Conservation (phyloP, 1,284 basidiomycete genomes). For the Microbotryomycetes sp. region DNA sequence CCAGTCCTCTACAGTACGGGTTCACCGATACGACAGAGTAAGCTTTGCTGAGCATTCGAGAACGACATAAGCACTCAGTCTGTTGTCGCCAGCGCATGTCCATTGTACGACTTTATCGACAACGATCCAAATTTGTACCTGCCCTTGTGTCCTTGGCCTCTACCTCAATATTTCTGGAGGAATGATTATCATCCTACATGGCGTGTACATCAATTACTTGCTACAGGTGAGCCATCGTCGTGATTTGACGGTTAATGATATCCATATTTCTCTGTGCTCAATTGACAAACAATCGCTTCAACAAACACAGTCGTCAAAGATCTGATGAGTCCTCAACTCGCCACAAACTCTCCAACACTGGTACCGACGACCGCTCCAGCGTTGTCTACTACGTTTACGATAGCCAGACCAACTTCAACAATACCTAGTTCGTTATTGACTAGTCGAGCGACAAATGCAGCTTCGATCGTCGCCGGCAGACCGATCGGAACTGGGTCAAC, state of each 20-base stretch:
- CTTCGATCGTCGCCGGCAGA: not conserved
- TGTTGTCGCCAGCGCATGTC: not conserved
- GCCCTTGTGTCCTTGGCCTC: conserved; percentile 1
- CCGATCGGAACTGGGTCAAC: not conserved
- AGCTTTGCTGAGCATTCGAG: not conserved
- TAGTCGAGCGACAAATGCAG: not conserved
- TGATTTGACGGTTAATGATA: not conserved
- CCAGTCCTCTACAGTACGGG: conserved; percentile 3
- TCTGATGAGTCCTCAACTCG: not conserved
- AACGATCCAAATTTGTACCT: not conserved
- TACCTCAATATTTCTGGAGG: conserved; percentile 12
- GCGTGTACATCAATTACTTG: conserved; percentile 10
- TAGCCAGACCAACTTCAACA: not conserved
- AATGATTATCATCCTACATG: conserved; percentile 13
- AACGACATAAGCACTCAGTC: not conserved
- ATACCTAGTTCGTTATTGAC: not conserved
- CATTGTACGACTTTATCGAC: not conserved
- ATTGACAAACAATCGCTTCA: not conserved
- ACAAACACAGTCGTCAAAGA: not conserved
- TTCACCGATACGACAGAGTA: conserved; percentile 2
- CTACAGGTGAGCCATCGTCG: not conserved
- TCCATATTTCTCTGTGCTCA: not conserved
- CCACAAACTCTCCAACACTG: not conserved
- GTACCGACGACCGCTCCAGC: not conserved
- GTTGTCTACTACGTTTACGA: not conserved